Evolutionary conservation across 2,329 filamentous ascomycete species (phyloP).

Genomic region (Massarina eburnea): DNA sequence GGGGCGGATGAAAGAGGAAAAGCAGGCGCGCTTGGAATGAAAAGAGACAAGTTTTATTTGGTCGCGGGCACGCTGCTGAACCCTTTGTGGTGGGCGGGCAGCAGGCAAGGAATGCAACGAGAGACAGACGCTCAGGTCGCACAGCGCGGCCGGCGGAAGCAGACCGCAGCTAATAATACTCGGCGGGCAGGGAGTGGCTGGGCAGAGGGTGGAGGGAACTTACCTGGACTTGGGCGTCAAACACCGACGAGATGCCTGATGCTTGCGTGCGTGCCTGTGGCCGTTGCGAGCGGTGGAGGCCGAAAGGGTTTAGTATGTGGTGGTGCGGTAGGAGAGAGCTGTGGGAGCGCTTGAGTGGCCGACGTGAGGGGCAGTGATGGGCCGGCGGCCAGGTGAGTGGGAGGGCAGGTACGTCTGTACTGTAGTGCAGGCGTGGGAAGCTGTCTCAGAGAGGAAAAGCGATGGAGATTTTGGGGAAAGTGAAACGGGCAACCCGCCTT

Average conservation of each 20-base stretch:
- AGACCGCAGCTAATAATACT: conserved; percentile 11
- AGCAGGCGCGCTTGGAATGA: conserved; percentile 40
- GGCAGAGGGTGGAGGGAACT: conserved; percentile 4
- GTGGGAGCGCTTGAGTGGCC: no score
- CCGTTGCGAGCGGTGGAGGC: conserved; percentile 1
- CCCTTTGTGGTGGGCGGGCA: conserved; percentile 35
- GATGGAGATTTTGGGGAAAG: conserved; percentile 44
- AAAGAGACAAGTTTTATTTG: conserved; percentile 35
- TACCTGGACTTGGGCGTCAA: neutral
- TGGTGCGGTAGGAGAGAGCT: no score
- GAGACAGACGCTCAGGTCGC: conserved; percentile 25
- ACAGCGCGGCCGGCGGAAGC: conserved; percentile 25
- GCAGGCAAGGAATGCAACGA: conserved; percentile 40
- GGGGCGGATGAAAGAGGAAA: conserved; percentile 40
- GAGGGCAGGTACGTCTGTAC: neutral
- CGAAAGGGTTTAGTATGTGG: no score
- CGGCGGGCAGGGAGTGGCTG: conserved; percentile 21
- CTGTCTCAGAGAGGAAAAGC: conserved; percentile 46
- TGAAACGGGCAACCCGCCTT: conserved; percentile 41
- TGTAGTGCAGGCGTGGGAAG: conserved; percentile 34
- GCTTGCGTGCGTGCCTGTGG: neutral
- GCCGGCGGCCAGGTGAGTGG: no score
- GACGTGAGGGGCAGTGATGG: no score
- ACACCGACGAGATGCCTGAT: neutral
- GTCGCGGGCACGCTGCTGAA: conserved; percentile 35